Evolutionary conservation across 2,329 filamentous ascomycete species (phyloP).

Genomic region (Microdochium paspali): DNA sequence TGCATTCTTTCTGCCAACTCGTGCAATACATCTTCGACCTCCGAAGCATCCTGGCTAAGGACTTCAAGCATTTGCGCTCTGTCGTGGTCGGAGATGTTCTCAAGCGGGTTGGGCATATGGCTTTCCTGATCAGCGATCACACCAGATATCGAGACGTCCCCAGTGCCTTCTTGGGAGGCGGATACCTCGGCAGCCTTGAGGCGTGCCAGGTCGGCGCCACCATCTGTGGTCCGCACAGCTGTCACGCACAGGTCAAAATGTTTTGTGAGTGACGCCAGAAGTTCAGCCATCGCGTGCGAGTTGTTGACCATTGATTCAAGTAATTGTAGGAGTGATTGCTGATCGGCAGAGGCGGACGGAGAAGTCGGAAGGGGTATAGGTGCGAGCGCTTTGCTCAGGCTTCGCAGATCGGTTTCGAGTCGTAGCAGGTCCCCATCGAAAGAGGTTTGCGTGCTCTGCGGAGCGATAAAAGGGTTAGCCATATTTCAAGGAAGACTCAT

Average conservation of each 20-base stretch:
- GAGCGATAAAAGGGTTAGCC: constrained; percentile 3
- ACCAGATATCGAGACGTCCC: constrained; percentile 54
- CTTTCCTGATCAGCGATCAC: constrained; percentile 52
- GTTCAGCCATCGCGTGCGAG: constrained; percentile 72
- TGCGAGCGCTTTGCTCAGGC: constrained; percentile 49
- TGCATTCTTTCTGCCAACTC: constrained; percentile 67
- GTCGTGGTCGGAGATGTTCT: constrained; percentile 67
- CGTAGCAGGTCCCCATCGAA: constrained; percentile 68
- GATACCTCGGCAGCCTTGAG: constrained; percentile 57
- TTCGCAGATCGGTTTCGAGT: constrained; percentile 66
- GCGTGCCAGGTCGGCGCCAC: constrained; percentile 59
- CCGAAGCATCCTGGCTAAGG: constrained; percentile 59
- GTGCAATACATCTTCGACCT: constrained; percentile 56
- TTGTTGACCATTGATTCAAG: constrained; percentile 60
- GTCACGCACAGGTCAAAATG: constrained; percentile 93
- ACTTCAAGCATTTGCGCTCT: constrained; percentile 76
- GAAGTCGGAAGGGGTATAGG: constrained; percentile 25
- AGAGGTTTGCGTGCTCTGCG: constrained; percentile 51
- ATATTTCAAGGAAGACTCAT: constrained; percentile 2
- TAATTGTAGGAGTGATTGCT: constrained; percentile 38
- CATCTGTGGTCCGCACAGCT: constrained; percentile 83
- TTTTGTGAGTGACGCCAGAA: constrained; percentile 69
- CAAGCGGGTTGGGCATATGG: constrained; percentile 37
- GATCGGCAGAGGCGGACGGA: constrained; percentile 23
- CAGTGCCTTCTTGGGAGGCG: constrained; percentile 31